phyloP scores from a whole-genome alignment of 352 stramenopile species.

The Globisporangium irregulare region DNA sequence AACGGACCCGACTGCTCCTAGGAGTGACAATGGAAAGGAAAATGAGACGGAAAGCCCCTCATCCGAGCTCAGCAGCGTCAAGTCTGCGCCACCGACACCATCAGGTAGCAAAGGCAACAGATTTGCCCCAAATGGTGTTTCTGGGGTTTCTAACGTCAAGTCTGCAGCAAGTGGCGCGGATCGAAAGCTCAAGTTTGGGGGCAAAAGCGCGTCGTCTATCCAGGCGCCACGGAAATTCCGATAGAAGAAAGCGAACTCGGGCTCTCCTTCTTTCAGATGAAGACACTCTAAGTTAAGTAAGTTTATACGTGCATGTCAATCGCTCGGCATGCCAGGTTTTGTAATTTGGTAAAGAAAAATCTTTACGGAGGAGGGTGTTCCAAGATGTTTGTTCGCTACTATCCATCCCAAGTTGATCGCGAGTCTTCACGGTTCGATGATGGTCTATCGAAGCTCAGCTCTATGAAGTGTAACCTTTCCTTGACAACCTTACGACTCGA shows the following conservation, averaged over 20 bases:
- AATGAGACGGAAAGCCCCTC: conserved; percentile 1
- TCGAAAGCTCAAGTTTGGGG: conserved; percentile 18
- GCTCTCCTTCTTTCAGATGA: not conserved
- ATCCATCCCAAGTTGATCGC: not conserved
- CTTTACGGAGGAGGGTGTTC: not conserved
- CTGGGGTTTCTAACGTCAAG: conserved; percentile 11
- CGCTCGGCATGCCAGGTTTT: not conserved
- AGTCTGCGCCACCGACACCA: conserved; percentile 5
- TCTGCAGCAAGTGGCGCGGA: conserved; percentile 1
- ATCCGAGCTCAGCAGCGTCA: conserved; percentile 1
- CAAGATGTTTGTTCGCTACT: not conserved
- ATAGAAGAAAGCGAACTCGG: conserved; percentile 4
- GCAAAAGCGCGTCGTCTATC: conserved; percentile 12
- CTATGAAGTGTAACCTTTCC: not conserved
- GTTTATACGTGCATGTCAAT: conserved; percentile 3
- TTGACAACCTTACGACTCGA: conserved; percentile 27
- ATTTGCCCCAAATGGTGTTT: not conserved
- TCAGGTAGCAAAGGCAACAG: conserved; percentile 10
- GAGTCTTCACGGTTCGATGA: not conserved
- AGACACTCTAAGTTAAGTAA: conserved; percentile 15
- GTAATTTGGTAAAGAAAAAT: conserved; percentile 3
- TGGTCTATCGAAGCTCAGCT: not conserved
- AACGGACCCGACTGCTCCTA: not conserved
- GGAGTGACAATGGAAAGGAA: not conserved
- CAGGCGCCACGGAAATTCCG: conserved; percentile 18